Evolutionary conservation across 768 basidiomycete species (phyloP), one percentile per base, ranked within the genome.

Genomic region (Coprinopsis sp.): DNA sequence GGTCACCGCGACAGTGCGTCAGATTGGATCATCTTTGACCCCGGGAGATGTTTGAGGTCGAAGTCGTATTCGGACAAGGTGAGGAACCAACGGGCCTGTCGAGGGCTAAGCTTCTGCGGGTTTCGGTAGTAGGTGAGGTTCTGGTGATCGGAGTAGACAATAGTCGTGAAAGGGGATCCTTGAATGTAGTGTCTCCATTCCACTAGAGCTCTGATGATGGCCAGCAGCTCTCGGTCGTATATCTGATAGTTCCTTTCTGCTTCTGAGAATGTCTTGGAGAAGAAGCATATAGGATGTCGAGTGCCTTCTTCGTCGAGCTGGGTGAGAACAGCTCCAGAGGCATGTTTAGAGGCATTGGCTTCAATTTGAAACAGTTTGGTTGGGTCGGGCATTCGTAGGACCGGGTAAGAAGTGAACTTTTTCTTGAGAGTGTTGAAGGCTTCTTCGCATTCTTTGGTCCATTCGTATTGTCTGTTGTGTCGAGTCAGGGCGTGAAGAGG

Each of bases 191-290:
- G 48, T 4, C 27, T n/a, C 45, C 38, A 46, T 38, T 51, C 40
- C 2, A 37, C 29, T 1, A 51, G 18, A 0, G 63, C 61, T 23
- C 57, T 25, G n/a, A 78, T 62, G 22, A 79, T 72, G 0, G 74
- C 71, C 2, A 78, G 62, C 0, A 79, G 45, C 55, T 82, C 78
- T 47, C 67, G 66, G 52, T 81, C 64, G 44, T 72, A 60, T 24
- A 65, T 64, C 16, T 70, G 61, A 52, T 79, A 79, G 18, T 6
- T 3, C 28, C 19, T 29, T 13, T 31, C 10, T 31, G 30, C n/a
- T n/a, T 31, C n/a, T 31, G 30, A 8, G 30, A 31, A n/a, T 31
- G 30, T 31, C n/a, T 31, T 31, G 10, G 30, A 31, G 8, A 31
- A 8, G 30, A 31, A 31, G n/a, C 10, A 31, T 8, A 31, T n/a